Base-by-base conservation (phyloP, 2,329 filamentous ascomycete genomes). In the Metarhizium sp. region DNA sequence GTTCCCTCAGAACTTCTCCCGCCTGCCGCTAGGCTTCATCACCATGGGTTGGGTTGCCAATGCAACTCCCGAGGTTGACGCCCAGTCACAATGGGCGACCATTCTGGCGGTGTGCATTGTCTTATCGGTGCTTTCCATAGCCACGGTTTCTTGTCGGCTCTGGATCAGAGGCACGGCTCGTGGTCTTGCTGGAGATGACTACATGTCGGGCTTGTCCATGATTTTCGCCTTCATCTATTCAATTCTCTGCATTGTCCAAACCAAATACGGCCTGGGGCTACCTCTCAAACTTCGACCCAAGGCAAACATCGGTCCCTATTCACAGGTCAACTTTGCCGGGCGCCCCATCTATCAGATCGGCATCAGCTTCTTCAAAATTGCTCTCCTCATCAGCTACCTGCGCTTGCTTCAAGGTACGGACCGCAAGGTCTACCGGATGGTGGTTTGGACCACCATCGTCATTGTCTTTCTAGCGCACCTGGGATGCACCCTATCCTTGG, bases 351-450 rank as follows among this genome's bases (percentile, higher is more conserved):
- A 81, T 57, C 77, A 80, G 58, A 51, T 79, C 7, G 78, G 78
- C 42, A 78, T 81, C 63, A 76, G 75, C 57, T 78, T 78, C 56
- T 81, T 81, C 71, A 81, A 81, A 61, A 73, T 79, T 32, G 77
- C 78, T 0, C 67, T 81, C 2, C 68, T 78, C 55, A 73, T 80
- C 60, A 78, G 75, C 58, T 81, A 80, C 59, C 64, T 80, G 18
- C 73, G 77, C 6, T 70, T 81, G 2, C 68, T 81, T 38, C 72
- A 73, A 46, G 73, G 75, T 1, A 80, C 76, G 0, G 72, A 74
- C 30, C 75, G 77, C 52, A 67, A 61, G 25, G 48, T 59, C 0
- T 81, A 80, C 51, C 70, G 75, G 2, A 60, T 63, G 1, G 55
- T 75, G 2, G 75, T 81, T 13, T 78, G 73, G 71, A 48, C 63